Conservation (phyloP, 176 grass and related monocot genomes). For the Eleusine indica region DNA sequence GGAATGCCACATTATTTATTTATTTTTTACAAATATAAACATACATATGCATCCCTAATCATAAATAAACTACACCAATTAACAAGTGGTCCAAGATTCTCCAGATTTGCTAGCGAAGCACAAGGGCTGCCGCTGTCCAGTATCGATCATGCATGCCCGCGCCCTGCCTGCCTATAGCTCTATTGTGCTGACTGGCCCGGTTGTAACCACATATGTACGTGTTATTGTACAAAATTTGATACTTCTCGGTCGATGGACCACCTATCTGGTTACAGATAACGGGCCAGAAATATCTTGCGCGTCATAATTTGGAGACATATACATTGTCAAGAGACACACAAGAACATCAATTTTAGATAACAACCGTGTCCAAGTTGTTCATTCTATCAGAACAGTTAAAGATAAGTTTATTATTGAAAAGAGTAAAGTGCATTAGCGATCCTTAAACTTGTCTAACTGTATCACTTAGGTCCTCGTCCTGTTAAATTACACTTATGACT, state of each 20-base stretch:
- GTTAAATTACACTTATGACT: too few species aligned
- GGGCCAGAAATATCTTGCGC: background rate
- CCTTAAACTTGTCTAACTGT: too few species aligned
- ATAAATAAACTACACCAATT: background rate
- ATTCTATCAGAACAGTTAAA: too few species aligned
- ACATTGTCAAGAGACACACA: background rate
- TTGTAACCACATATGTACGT: background rate
- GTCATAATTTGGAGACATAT: background rate
- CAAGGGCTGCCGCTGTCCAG: slow-evolving; percentile 11
- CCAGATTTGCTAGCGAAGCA: slow-evolving; percentile 38
- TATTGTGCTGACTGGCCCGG: slow-evolving; percentile 1
- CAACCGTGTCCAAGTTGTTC: too few species aligned
- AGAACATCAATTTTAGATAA: background rate
- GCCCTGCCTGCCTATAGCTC: background rate
- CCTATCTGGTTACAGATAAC: background rate
- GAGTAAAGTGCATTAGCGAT: too few species aligned
- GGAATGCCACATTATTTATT: background rate
- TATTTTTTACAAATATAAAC: background rate
- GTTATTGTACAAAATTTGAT: background rate
- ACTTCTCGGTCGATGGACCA: background rate
- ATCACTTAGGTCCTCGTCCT: too few species aligned
- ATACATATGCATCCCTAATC: background rate
- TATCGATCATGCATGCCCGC: slow-evolving; percentile 13
- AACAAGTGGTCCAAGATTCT: slow-evolving; percentile 39
- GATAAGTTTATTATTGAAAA: too few species aligned